phyloP scores from a whole-genome alignment of 2,329 filamentous ascomycete species.

The Fusarium sp. region DNA sequence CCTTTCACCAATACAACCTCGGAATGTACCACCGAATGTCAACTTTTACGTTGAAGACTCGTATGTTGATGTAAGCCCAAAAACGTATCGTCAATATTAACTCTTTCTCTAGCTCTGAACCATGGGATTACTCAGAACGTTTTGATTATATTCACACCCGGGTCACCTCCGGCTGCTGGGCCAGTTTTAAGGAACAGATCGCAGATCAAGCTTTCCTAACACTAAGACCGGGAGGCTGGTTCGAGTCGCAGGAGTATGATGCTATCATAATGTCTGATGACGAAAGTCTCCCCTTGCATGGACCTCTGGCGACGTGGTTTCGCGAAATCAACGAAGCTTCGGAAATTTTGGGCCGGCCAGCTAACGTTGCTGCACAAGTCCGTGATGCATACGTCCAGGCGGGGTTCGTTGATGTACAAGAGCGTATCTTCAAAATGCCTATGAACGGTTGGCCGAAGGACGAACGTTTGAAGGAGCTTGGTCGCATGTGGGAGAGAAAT shows the following conservation, averaged over 20 bases:
- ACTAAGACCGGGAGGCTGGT: constrained; percentile 65
- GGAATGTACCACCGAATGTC: constrained; percentile 77
- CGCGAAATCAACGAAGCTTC: constrained; percentile 58
- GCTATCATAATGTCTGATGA: constrained; percentile 60
- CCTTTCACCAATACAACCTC: constrained; percentile 76
- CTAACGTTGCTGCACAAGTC: constrained; percentile 53
- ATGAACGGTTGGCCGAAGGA: constrained; percentile 67
- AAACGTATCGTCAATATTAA: constrained; percentile 2
- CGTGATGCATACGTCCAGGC: constrained; percentile 59
- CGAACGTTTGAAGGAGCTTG: constrained; percentile 58
- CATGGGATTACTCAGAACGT: constrained; percentile 66
- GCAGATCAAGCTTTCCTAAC: constrained; percentile 65
- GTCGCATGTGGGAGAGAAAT: constrained; percentile 61
- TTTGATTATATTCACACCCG: constrained; percentile 69
- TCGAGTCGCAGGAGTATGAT: constrained; percentile 66
- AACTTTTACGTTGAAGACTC: constrained; percentile 79
- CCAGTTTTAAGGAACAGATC: constrained; percentile 61
- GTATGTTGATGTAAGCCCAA: constrained; percentile 46
- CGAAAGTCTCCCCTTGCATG: constrained; percentile 56
- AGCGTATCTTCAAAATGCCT: constrained; percentile 67
- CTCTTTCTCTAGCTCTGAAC: constrained; percentile 56
- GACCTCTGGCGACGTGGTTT: constrained; percentile 57
- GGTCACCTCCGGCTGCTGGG: constrained; percentile 64
- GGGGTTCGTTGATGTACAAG: constrained; percentile 68
- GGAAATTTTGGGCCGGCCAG: constrained; percentile 54